phyloP scores from a whole-genome alignment of 2,329 filamentous ascomycete genomes.

The Seiridium unicorne region DNA sequence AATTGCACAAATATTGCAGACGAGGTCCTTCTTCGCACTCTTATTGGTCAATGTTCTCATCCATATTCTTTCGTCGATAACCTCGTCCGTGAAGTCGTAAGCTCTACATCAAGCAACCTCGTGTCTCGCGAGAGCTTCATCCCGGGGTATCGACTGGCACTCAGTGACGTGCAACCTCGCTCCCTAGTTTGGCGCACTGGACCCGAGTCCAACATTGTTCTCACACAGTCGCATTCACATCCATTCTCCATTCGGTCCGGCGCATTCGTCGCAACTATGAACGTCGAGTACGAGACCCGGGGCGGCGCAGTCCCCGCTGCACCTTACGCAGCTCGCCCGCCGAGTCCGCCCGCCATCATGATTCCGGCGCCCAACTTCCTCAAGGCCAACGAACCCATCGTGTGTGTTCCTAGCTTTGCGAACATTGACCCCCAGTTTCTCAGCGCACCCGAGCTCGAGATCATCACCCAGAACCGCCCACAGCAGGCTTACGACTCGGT shows the following conservation, averaged over 20 bases:
- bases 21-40: too few relatives aligned
- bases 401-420: constrained; percentile 38
- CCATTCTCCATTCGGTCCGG: background rate
- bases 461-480: constrained; percentile 42
- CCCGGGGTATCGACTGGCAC: too few relatives aligned
- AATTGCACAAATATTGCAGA: too few relatives aligned
- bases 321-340: constrained; percentile 22
- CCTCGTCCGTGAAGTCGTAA: too few relatives aligned
- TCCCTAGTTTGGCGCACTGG: too few relatives aligned
- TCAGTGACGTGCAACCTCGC: too few relatives aligned
- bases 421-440: constrained; percentile 39
- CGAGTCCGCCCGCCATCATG: constrained; percentile 23
- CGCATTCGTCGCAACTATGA: background rate
- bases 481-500: constrained; percentile 34
- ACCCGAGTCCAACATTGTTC: background rate
- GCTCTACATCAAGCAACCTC: too few relatives aligned
- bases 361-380: constrained; percentile 14
- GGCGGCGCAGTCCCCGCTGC: constrained; percentile 15
- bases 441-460: constrained; percentile 39
- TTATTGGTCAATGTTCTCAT: too few relatives aligned
- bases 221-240: background rate
- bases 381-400: constrained; percentile 17
- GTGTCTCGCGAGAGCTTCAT: too few relatives aligned
- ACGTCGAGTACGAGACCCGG: background rate
- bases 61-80: too few relatives aligned